phyloP scores from a whole-genome alignment of 2,329 filamentous ascomycete species.

The Neodidymelliopsis sp. region DNA sequence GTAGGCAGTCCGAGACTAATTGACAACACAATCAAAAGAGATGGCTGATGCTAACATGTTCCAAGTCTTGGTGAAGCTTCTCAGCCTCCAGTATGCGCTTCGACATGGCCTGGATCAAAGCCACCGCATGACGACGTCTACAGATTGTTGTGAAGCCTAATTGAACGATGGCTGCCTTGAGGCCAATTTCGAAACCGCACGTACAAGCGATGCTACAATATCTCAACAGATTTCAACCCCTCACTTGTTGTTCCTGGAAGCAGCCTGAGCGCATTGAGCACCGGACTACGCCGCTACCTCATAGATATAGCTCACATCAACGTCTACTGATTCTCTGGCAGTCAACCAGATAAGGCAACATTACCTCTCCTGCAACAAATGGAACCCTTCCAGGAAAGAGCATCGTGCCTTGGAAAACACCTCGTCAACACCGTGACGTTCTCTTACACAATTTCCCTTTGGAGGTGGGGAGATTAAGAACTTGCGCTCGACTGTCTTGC shows the following conservation, averaged over 20 bases:
- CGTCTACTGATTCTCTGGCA: slow-evolving; percentile 59
- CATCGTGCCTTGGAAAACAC: slow-evolving; percentile 57
- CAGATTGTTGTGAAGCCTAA: slow-evolving; percentile 29
- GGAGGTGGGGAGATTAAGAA: slow-evolving; percentile 64
- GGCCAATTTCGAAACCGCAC: too few species aligned
- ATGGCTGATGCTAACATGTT: slow-evolving; percentile 3
- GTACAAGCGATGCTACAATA: slow-evolving; percentile 28
- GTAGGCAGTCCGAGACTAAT: neutral
- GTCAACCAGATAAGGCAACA: slow-evolving; percentile 47
- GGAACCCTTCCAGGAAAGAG: slow-evolving; percentile 51
- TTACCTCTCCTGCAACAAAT: slow-evolving; percentile 39
- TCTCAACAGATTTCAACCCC: slow-evolving; percentile 23
- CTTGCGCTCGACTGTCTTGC: slow-evolving; percentile 62
- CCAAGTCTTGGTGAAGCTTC: slow-evolving; percentile 15
- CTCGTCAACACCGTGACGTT: slow-evolving; percentile 62
- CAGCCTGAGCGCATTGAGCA: slow-evolving; percentile 26
- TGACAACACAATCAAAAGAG: slow-evolving; percentile 6
- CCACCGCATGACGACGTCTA: slow-evolving; percentile 20
- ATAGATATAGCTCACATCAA: slow-evolving; percentile 54
- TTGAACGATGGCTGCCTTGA: slow-evolving; percentile 31
- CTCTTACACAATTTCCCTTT: slow-evolving; percentile 61
- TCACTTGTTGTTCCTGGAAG: slow-evolving; percentile 28
- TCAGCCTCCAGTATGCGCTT: slow-evolving; percentile 14
- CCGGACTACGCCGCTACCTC: slow-evolving; percentile 53
- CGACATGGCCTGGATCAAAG: slow-evolving; percentile 8